phyloP scores from a whole-genome alignment of 306 rosid species.

The Castanospermum australe region DNA sequence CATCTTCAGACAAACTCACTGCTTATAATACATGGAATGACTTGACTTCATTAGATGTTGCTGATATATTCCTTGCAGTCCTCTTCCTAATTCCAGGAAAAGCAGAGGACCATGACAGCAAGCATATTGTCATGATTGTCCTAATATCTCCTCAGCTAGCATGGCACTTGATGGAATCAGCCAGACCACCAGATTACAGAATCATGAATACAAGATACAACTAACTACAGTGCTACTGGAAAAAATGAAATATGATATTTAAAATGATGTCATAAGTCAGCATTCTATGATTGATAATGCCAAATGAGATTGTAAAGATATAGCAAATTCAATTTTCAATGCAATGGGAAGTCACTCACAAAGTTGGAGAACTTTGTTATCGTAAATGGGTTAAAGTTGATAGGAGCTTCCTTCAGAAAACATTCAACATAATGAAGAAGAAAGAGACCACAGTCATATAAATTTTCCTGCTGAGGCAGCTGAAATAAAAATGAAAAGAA shows the following conservation, averaged over 20 bases:
- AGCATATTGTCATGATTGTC: not conserved
- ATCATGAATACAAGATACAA: constrained; percentile 15
- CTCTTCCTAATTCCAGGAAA: not conserved
- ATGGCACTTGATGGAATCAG: not conserved
- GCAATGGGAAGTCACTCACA: constrained; percentile 51
- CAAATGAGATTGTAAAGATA: not conserved
- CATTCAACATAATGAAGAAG: constrained; percentile 80
- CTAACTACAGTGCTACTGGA: not conserved
- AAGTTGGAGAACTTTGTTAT: constrained; percentile 55
- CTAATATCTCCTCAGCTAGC: not conserved
- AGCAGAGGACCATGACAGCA: constrained; percentile 12
- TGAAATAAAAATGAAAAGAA: constrained; percentile 30
- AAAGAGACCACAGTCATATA: constrained; percentile 80
- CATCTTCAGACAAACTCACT: not conserved
- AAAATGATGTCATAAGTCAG: not conserved
- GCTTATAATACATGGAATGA: not conserved
- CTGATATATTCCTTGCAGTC: not conserved
- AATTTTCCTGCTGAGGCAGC: constrained; percentile 87
- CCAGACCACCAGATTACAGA: constrained; percentile 6
- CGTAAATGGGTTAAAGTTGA: constrained; percentile 52
- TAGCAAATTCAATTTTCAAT: constrained; percentile 5
- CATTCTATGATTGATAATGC: not conserved
- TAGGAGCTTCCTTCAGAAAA: constrained; percentile 67
- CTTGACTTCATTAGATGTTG: not conserved
- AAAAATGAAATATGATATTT: not conserved